Evolutionary conservation across 23 red algal species (phyloP).

Genomic region (Gracilaria gracilis): DNA sequence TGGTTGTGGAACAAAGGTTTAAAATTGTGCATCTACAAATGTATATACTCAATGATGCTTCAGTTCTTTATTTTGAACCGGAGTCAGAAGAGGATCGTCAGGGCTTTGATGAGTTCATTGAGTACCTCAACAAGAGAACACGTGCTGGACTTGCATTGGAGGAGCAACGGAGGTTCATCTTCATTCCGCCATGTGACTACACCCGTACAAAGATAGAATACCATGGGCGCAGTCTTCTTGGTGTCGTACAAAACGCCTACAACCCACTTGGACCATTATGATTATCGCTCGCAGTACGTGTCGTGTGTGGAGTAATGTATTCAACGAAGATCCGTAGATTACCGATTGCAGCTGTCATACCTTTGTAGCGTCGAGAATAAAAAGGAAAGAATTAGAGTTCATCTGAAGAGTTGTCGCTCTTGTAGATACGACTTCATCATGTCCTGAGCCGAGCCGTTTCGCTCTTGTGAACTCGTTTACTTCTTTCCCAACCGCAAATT

Average conservation of each 20-base stretch:
- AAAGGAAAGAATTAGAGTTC: background rate
- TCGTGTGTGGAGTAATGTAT: constrained; percentile 5
- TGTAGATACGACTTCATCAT: no score
- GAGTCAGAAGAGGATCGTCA: constrained; percentile 73
- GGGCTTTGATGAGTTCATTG: constrained; percentile 96
- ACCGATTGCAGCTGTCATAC: background rate
- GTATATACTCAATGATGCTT: constrained; percentile 88
- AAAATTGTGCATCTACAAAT: constrained; percentile 88
- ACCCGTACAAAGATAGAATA: constrained; percentile 73
- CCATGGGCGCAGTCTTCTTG: constrained; percentile 84
- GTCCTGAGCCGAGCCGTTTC: no score
- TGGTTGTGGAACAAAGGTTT: constrained; percentile 97
- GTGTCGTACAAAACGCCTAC: constrained; percentile 94
- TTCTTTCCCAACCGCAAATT: no score
- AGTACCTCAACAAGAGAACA: constrained; percentile 88
- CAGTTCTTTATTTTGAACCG: constrained; percentile 97
- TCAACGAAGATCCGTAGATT: constrained; percentile 10
- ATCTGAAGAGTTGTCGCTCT: background rate
- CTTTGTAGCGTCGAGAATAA: constrained; percentile 24
- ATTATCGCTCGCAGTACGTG: background rate
- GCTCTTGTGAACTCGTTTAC: no score
- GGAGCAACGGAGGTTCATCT: constrained; percentile 94
- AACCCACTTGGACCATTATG: constrained; percentile 47
- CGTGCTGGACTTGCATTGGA: constrained; percentile 95
- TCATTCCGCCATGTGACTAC: constrained; percentile 98